Evolutionary conservation across 2,329 filamentous ascomycete genomes (phyloP).

Genomic region (Exserohilum rostratum): DNA sequence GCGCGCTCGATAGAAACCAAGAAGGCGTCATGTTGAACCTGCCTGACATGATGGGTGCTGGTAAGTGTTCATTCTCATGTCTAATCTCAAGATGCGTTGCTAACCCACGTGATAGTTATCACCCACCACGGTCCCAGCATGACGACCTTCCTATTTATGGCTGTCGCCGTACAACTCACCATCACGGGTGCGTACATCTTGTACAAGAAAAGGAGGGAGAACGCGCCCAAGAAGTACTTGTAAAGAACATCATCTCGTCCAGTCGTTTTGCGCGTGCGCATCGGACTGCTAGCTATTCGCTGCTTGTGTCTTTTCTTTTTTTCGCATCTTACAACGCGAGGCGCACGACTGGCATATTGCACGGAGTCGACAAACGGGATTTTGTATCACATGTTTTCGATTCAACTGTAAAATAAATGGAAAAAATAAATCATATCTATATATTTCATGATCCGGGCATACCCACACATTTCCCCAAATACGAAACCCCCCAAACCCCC

Average conservation of each 20-base stretch:
- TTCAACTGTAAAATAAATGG: too few relatives aligned
- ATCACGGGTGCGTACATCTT: constrained; percentile 71
- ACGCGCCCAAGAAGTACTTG: constrained; percentile 89
- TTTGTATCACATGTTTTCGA: too few relatives aligned
- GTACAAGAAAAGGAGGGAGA: constrained; percentile 79
- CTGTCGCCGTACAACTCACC: constrained; percentile 76
- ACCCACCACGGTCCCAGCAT: constrained; percentile 62
- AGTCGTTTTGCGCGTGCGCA: neutral
- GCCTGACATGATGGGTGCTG: constrained; percentile 56
- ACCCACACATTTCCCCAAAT: too few relatives aligned
- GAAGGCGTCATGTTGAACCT: constrained; percentile 58
- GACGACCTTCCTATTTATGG: constrained; percentile 69
- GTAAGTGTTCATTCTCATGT: constrained; percentile 47
- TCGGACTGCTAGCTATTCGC: neutral
- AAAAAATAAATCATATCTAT: too few relatives aligned
- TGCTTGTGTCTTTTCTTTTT: too few relatives aligned
- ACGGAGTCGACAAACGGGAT: too few relatives aligned
- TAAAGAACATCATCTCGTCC: constrained; percentile 45
- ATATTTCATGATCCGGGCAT: too few relatives aligned
- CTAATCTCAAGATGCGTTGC: constrained; percentile 1
- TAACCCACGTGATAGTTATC: constrained; percentile 52
- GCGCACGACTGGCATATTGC: too few relatives aligned
- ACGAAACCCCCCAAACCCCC: too few relatives aligned
- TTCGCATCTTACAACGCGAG: too few relatives aligned
- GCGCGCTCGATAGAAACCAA: constrained; percentile 60